Conservation (phyloP, 2,329 filamentous ascomycete genomes). For the Ceratocystis diversiconidia region DNA sequence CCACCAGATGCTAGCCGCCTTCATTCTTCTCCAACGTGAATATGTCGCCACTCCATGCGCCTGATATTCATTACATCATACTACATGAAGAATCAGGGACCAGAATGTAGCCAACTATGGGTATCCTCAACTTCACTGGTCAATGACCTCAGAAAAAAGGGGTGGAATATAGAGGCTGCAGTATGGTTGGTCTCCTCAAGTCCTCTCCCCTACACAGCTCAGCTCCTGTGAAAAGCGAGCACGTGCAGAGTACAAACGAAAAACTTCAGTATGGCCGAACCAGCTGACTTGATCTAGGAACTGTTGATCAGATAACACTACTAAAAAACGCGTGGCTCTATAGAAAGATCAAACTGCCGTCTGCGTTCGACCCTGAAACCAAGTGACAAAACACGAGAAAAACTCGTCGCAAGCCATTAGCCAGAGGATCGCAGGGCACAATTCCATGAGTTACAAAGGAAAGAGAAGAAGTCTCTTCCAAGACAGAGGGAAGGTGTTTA, state of each 20-base stretch:
- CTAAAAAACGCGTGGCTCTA: slow-evolving; percentile 56
- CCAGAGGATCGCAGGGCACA: slow-evolving; percentile 74
- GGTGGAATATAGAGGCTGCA: slow-evolving; percentile 73
- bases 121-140: slow-evolving; percentile 82
- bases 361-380: slow-evolving; percentile 50
- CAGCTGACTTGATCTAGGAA: slow-evolving; percentile 49
- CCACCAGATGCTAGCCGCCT: no score
- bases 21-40: no score
- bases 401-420: slow-evolving; percentile 21
- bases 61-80: no score
- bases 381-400: neutral
- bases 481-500: no score
- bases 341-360: slow-evolving; percentile 66
- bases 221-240: neutral
- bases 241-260: slow-evolving; percentile 1
- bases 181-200: slow-evolving; percentile 3
- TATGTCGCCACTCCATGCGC: no score
- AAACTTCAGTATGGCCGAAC: neutral
- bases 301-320: slow-evolving; percentile 94
- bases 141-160: slow-evolving; percentile 83
- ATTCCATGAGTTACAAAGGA: slow-evolving; percentile 47
- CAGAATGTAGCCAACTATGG: slow-evolving; percentile 41
- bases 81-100: neutral
- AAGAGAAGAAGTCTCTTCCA: slow-evolving; percentile 22
- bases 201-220: neutral